Percentiles rank a stretch among this genome's conserved stretches.
phyloP scores from a whole-genome alignment of 371 early-diverging fungal species.

The Mortierella sp. region DNA sequence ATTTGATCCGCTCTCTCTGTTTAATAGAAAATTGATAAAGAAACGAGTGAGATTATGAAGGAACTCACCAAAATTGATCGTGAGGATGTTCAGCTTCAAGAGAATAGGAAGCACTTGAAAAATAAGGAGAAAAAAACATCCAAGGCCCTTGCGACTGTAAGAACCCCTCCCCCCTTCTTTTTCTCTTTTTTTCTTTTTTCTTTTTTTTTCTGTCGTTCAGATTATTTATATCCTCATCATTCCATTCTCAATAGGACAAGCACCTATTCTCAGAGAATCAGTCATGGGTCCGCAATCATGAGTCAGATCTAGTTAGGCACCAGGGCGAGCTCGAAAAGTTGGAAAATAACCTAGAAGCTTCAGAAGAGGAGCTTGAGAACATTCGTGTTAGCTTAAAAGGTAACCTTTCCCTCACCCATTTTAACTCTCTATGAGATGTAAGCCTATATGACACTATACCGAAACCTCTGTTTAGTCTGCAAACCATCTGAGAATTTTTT shows the following conservation, averaged over 20 bases:
- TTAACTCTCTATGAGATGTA: no score
- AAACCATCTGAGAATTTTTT: no score
- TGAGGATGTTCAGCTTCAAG: constrained; percentile 80
- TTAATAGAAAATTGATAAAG: constrained; percentile 61
- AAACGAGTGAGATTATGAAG: constrained; percentile 63
- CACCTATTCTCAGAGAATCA: constrained; percentile 58
- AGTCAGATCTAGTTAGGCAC: constrained; percentile 63
- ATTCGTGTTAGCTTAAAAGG: constrained; percentile 85
- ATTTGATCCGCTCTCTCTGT: neutral
- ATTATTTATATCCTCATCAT: neutral
- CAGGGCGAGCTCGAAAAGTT: constrained; percentile 69
- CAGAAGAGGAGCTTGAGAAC: constrained; percentile 78
- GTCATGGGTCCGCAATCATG: constrained; percentile 63
- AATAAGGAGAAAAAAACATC: constrained; percentile 77
- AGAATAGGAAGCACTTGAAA: constrained; percentile 81
- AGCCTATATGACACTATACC: no score
- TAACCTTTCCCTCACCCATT: no score
- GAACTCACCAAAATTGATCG: constrained; percentile 81
- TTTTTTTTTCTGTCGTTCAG: neutral
- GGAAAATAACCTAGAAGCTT: constrained; percentile 67
- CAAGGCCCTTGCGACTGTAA: constrained; percentile 69
- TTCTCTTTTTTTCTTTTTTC: neutral
- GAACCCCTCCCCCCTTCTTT: no score
- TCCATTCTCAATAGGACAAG: constrained; percentile 56
- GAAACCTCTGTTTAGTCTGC: no score